phyloP scores from a whole-genome alignment of 2,329 filamentous ascomycete species.

The Aspergillus puulaauensis region DNA sequence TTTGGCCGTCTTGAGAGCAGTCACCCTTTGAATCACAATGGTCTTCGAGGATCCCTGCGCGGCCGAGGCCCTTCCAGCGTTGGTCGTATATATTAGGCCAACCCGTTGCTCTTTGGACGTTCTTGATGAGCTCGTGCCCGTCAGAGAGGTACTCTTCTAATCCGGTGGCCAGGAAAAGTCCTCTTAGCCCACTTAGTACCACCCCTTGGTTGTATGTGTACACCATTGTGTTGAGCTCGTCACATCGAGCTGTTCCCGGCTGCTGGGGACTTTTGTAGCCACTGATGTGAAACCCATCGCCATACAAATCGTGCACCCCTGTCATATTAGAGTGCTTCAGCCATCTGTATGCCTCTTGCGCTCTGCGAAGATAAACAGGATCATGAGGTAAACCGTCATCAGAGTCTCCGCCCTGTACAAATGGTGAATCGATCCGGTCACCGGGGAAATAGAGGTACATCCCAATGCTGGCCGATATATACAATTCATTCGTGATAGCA shows the following conservation, averaged over 20 bases:
- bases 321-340: constrained; percentile 77
- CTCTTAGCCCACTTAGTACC: constrained; percentile 75
- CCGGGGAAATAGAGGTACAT: constrained; percentile 93
- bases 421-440: constrained; percentile 72
- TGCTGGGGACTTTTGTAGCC: constrained; percentile 58
- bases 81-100: constrained; percentile 53
- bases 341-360: constrained; percentile 78
- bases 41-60: constrained; percentile 80
- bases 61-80: constrained; percentile 73
- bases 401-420: constrained; percentile 40
- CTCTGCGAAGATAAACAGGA: constrained; percentile 68
- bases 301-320: constrained; percentile 70
- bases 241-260: constrained; percentile 70
- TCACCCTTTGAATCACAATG: constrained; percentile 70
- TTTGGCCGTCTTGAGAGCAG: constrained; percentile 82
- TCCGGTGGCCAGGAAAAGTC: constrained; percentile 76
- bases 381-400: constrained; percentile 49
- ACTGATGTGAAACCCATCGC: constrained; percentile 84
- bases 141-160: constrained; percentile 70
- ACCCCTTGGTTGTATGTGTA: constrained; percentile 97
- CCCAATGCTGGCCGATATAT: constrained; percentile 75
- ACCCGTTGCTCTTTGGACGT: constrained; percentile 75
- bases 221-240: constrained; percentile 80
- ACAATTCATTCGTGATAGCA: constrained; percentile 91
- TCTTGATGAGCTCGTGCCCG: constrained; percentile 72